Evolutionary conservation across 371 early-diverging fungal species (phyloP), one percentile per base, ranked within the genome.

Genomic region (Agmasoma carcini): DNA sequence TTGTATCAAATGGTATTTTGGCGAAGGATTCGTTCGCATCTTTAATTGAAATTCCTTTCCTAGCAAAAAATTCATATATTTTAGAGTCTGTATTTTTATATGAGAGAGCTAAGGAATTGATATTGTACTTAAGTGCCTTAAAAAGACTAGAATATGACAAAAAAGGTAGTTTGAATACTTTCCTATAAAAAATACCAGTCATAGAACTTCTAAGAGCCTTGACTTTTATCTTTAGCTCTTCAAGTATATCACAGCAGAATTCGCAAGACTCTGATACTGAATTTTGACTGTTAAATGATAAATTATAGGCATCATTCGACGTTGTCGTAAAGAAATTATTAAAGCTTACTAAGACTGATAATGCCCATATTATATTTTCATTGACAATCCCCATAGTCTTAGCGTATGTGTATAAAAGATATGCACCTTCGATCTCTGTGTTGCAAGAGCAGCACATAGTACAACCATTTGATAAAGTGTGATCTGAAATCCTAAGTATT

Each of bases 51-150:
- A 59, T 59, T 11, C 59, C 59, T 7, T 26, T 14, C 27, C 34
- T 29, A 6, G 59, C 59, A 7, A 59, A 19, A 44, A 52, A 31
- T 34, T 59, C 59, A 27, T 17, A n/a, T 17, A 59, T 48, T 34
- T 44, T 57, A 6, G n/a, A 3, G 27, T 57, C 57, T 41, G 4
- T 15, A 14, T 41, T 54, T 17, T 41, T 3, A 19, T 17, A 40
- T 6, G 41, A n/a, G 19, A 33, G 12, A 3, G 26, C 29, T 6
- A 54, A 22, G 23, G 26, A n/a, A 34, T 34, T 48, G n/a, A n/a
- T n/a, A n/a, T n/a, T n/a, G n/a, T n/a, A n/a, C 26, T 48, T 43
- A 17, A 57, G n/a, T 5, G 49, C 26, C 22, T 2, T 2, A 48
- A 48, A 57, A 6, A 57, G 25, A 12, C 6, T 17, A 17, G 48